phyloP scores from a whole-genome alignment of 2,329 filamentous ascomycete genomes.

The Zasmidium angulare region DNA sequence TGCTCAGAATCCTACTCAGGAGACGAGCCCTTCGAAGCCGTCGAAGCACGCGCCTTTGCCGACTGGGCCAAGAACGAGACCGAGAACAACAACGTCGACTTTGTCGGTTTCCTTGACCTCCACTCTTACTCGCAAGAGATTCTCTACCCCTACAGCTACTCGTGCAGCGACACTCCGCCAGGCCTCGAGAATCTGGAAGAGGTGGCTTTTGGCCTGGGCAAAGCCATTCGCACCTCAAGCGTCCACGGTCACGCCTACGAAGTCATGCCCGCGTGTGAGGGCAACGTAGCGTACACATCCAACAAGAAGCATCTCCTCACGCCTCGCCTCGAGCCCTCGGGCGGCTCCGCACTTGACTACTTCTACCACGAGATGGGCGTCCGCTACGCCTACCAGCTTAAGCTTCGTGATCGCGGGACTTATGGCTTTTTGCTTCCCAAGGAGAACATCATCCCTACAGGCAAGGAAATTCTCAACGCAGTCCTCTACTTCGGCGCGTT shows the following conservation, averaged over 20 bases:
- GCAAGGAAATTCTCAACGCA: slow-evolving; percentile 72
- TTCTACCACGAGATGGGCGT: slow-evolving; percentile 87
- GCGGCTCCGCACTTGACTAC: slow-evolving; percentile 88
- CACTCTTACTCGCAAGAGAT: slow-evolving; percentile 96
- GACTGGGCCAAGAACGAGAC: slow-evolving; percentile 83
- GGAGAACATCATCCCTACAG: slow-evolving; percentile 83
- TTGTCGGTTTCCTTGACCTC: slow-evolving; percentile 84
- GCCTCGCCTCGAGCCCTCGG: slow-evolving; percentile 68
- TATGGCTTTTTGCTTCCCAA: slow-evolving; percentile 90
- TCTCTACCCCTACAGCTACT: slow-evolving; percentile 87
- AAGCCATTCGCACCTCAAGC: slow-evolving; percentile 76
- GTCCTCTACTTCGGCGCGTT: slow-evolving; percentile 83
- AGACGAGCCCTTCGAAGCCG: slow-evolving; percentile 75
- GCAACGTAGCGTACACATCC: slow-evolving; percentile 56
- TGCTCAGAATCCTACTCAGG: slow-evolving; percentile 92
- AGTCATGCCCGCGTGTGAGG: slow-evolving; percentile 83
- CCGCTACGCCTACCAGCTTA: slow-evolving; percentile 88
- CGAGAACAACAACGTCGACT: slow-evolving; percentile 65
- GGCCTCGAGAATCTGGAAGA: slow-evolving; percentile 91
- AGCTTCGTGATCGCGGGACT: slow-evolving; percentile 86
- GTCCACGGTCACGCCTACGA: slow-evolving; percentile 57
- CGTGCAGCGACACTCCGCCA: slow-evolving; percentile 74
- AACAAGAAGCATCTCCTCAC: slow-evolving; percentile 38
- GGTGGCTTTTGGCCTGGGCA: slow-evolving; percentile 80
- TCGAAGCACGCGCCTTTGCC: slow-evolving; percentile 73